phyloP scores from a whole-genome alignment of 306 rosid genomes.

The Rosa lucieae region DNA sequence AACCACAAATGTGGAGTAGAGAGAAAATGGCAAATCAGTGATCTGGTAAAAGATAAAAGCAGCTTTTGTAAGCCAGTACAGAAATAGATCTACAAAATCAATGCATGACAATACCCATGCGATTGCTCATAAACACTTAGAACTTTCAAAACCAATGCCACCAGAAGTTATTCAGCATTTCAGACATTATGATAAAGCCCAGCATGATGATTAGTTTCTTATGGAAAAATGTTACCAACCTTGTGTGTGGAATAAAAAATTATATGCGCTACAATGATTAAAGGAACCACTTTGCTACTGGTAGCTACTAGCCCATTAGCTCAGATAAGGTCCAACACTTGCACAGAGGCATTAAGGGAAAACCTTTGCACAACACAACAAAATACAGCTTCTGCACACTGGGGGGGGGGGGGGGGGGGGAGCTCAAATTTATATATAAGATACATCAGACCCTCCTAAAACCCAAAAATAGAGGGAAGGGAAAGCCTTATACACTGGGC shows the following conservation, averaged over 20 bases:
- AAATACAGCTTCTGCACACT: background rate
- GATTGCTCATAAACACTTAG: constrained; percentile 2
- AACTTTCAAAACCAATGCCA: constrained; percentile 9
- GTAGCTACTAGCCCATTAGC: background rate
- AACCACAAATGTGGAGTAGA: constrained; percentile 94
- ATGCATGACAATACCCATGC: constrained; percentile 7
- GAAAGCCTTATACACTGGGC: background rate
- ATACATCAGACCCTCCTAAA: background rate
- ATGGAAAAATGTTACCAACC: background rate
- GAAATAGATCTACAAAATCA: background rate
- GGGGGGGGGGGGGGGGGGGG: background rate
- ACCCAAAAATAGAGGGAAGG: background rate
- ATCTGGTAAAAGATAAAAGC: constrained; percentile 54
- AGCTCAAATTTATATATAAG: too few species aligned
- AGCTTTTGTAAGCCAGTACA: background rate
- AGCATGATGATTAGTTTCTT: background rate
- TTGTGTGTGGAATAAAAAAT: background rate
- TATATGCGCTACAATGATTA: background rate
- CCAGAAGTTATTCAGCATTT: background rate
- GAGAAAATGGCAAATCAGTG: constrained; percentile 89
- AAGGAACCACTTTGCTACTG: background rate
- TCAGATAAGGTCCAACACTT: too few species aligned
- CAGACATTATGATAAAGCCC: background rate
- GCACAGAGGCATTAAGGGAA: too few species aligned
- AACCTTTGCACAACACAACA: background rate